Base-by-base conservation (phyloP, 768 basidiomycete genomes). In the Mycena pura region DNA sequence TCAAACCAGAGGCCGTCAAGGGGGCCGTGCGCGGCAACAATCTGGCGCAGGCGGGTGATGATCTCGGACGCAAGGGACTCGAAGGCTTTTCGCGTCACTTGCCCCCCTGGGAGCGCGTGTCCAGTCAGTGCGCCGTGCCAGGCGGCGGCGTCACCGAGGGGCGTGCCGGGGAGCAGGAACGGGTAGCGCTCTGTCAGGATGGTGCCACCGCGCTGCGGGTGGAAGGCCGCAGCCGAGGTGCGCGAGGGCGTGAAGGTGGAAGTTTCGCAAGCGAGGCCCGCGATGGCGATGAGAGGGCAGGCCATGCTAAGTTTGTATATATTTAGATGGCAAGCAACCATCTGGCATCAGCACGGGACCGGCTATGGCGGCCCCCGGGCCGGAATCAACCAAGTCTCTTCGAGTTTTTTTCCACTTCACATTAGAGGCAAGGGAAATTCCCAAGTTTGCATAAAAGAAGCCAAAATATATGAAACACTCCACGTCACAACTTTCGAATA, bases 281-380 rank as follows among this genome's bases (percentile, higher is more conserved):
- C 47, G 47, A 48, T 48, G 47, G 47, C 47, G 47, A 48, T 48
- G 47, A 48, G 47, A 32, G 47, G 47, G 27, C n/a, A n/a, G n/a
- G n/a, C n/a, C n/a, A n/a, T n/a, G n/a, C n/a, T n/a, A n/a, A n/a
- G n/a, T n/a, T n/a, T n/a, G n/a, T n/a, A n/a, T n/a, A n/a, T n/a
- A n/a, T n/a, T n/a, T n/a, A n/a, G n/a, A n/a, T n/a, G n/a, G n/a
- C n/a, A n/a, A n/a, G n/a, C n/a, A n/a, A n/a, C n/a, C n/a, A n/a
- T n/a, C n/a, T n/a, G n/a, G n/a, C n/a, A n/a, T n/a, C n/a, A n/a
- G n/a, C n/a, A n/a, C n/a, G n/a, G n/a, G n/a, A n/a, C n/a, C n/a
- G n/a, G n/a, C n/a, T n/a, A n/a, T n/a, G n/a, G n/a, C n/a, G n/a
- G n/a, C n/a, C n/a, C n/a, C n/a, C n/a, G n/a, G n/a, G n/a, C n/a